Percentiles rank a stretch among this genome's conserved stretches.
Conservation (phyloP, 2,329 filamentous ascomycete genomes). For the Botryosphaeria dothidea region DNA sequence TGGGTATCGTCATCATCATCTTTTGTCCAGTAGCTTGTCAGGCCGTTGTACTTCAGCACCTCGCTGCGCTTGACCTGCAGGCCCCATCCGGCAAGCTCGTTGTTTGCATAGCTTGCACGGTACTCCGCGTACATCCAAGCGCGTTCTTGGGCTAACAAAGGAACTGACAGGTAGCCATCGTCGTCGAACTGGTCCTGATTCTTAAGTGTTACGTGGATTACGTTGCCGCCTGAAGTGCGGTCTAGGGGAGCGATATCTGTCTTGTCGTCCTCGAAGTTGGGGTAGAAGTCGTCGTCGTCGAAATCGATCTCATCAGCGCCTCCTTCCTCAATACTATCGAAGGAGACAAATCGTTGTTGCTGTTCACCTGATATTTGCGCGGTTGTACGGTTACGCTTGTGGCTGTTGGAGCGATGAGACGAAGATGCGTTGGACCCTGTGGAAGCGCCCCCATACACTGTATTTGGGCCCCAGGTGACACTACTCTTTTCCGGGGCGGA, state of each 20-base stretch:
- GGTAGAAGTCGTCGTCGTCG: neutral
- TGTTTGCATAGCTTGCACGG: constrained; percentile 55
- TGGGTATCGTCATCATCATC: constrained; percentile 22
- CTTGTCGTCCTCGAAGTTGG: neutral
- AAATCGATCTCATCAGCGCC: neutral
- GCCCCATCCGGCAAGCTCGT: constrained; percentile 59
- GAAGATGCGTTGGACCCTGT: constrained; percentile 3
- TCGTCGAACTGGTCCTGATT: constrained; percentile 60
- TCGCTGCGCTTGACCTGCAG: constrained; percentile 57
- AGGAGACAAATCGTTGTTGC: neutral
- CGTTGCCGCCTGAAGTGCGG: neutral
- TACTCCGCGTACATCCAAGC: constrained; percentile 54
- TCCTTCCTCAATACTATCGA: neutral
- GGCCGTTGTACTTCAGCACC: constrained; percentile 57
- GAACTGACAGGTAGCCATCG: constrained; percentile 47
- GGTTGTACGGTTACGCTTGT: constrained; percentile 8
- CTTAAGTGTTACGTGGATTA: constrained; percentile 43
- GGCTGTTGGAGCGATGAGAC: neutral
- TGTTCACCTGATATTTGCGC: neutral
- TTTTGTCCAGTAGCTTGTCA: constrained; percentile 36
- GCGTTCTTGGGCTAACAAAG: constrained; percentile 53
- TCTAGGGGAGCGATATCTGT: neutral
- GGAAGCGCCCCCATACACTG: constrained; percentile 31
- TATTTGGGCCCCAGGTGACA: constrained; percentile 50
- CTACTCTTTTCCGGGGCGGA: constrained; percentile 41